These are phyloP conservation scores for Heterobasidion parviporum DNA, from an alignment of 1,284 basidiomycete species.

Conservation along the genomic window DNA sequence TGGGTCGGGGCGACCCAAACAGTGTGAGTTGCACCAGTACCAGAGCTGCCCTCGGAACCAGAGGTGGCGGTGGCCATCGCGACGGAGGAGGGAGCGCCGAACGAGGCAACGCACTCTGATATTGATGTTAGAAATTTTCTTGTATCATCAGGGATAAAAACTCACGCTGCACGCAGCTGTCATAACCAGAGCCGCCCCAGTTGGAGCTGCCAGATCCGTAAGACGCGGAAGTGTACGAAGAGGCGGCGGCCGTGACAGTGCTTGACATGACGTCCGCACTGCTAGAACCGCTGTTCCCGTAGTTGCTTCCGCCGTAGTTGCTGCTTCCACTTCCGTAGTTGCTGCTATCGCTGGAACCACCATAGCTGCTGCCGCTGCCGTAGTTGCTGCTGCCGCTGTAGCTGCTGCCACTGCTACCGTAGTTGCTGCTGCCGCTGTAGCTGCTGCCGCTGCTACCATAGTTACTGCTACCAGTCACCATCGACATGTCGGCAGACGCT, in stretches of 20 bases:
- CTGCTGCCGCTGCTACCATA: slow-evolving; percentile 14
- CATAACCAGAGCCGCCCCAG: slow-evolving; percentile 52
- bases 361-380: slow-evolving; percentile 4
- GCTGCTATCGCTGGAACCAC: slow-evolving; percentile 13
- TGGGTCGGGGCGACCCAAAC: slow-evolving; percentile 69
- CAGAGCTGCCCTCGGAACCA: slow-evolving; percentile 20
- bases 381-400: slow-evolving; percentile 18
- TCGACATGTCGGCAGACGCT: slow-evolving; percentile 1
- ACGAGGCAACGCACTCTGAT: slow-evolving; percentile 58
- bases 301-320: neutral
- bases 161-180: slow-evolving; percentile 65
- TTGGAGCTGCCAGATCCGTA: slow-evolving; percentile 62
- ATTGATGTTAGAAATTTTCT: neutral
- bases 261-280: neutral
- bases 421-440: slow-evolving; percentile 7
- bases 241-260: slow-evolving; percentile 8
- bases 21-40: slow-evolving; percentile 55
- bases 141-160: slow-evolving; percentile 10
- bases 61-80: slow-evolving; percentile 21
- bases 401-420: slow-evolving; percentile 20
- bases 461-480: slow-evolving; percentile 1
- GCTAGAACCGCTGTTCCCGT: no score
- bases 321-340: neutral
- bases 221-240: slow-evolving; percentile 15
- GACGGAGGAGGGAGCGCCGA: slow-evolving; percentile 33